Evolutionary conservation across 1,284 basidiomycete species (phyloP).

Genomic region (Trichosporon sp.): DNA sequence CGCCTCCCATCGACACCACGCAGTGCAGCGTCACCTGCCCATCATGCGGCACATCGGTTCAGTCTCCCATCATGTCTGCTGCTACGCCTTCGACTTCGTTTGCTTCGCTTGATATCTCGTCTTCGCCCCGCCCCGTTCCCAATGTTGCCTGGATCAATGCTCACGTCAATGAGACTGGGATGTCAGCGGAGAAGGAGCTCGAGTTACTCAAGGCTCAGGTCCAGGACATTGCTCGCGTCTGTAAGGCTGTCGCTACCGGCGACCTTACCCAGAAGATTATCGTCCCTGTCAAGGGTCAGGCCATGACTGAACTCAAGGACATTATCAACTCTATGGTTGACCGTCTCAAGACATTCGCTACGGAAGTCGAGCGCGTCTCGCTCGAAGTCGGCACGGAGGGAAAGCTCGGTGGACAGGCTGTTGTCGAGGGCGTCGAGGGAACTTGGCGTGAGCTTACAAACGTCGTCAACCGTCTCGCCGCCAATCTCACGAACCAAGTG

Average conservation of each 20-base stretch:
- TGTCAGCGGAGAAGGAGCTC: slow-evolving; percentile 67
- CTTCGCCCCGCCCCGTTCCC: slow-evolving; percentile 35
- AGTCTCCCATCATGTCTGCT: slow-evolving; percentile 21
- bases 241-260: slow-evolving; percentile 91
- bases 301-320: slow-evolving; percentile 97
- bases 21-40: slow-evolving; percentile 34
- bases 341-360: slow-evolving; percentile 60
- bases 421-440: slow-evolving; percentile 89
- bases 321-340: slow-evolving; percentile 96
- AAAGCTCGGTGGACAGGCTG: slow-evolving; percentile 88
- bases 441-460: slow-evolving; percentile 89
- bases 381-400: slow-evolving; percentile 93
- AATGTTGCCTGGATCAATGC: slow-evolving; percentile 38
- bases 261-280: slow-evolving; percentile 96
- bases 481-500: slow-evolving; percentile 91
- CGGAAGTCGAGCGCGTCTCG: slow-evolving; percentile 62
- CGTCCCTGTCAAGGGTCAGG: slow-evolving; percentile 90
- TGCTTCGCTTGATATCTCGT: slow-evolving; percentile 33
- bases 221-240: slow-evolving; percentile 87
- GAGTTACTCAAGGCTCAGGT: slow-evolving; percentile 83
- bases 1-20: slow-evolving; percentile 43
- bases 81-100: slow-evolving; percentile 27
- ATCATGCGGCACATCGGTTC: slow-evolving; percentile 36
- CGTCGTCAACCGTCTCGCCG: slow-evolving; percentile 89
- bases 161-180: slow-evolving; percentile 43